Conservation (phyloP, 257 asterid genomes). For the Rauvolfia tetraphylla region DNA sequence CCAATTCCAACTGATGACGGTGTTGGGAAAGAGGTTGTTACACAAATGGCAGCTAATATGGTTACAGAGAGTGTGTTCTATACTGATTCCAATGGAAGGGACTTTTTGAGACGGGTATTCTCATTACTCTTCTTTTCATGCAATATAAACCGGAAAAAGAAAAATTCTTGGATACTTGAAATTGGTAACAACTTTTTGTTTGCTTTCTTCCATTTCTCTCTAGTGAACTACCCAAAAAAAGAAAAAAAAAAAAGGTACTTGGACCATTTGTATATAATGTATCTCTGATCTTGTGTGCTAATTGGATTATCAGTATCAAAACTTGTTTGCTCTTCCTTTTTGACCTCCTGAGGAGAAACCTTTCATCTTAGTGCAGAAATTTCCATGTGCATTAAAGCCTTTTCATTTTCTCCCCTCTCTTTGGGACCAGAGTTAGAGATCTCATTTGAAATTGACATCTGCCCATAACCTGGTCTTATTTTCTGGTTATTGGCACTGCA, state of each 20-base stretch:
- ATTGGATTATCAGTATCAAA: not conserved
- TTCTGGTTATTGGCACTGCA: too few species aligned
- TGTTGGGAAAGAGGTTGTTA: slow-evolving; percentile 79
- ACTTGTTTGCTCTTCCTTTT: not conserved
- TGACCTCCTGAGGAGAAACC: not conserved
- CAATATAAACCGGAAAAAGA: too few species aligned
- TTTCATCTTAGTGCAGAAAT: not conserved
- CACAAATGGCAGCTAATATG: slow-evolving; percentile 70
- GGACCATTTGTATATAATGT: not conserved
- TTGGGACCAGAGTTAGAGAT: not conserved
- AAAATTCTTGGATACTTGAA: not conserved
- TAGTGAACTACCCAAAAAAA: too few species aligned
- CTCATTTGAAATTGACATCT: not conserved
- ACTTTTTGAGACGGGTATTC: slow-evolving; percentile 76
- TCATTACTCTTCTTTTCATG: slow-evolving; percentile 7
- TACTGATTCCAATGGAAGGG: slow-evolving; percentile 90
- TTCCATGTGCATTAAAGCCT: too few species aligned
- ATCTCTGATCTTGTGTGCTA: not conserved
- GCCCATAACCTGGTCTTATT: not conserved
- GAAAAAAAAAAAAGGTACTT: not conserved
- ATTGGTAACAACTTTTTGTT: not conserved
- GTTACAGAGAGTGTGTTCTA: slow-evolving; percentile 60
- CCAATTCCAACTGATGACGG: slow-evolving; percentile 66
- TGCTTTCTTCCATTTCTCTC: not conserved
- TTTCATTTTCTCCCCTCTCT: too few species aligned